Conservation (phyloP, 768 basidiomycete species). For the Lyophyllum shimeji region DNA sequence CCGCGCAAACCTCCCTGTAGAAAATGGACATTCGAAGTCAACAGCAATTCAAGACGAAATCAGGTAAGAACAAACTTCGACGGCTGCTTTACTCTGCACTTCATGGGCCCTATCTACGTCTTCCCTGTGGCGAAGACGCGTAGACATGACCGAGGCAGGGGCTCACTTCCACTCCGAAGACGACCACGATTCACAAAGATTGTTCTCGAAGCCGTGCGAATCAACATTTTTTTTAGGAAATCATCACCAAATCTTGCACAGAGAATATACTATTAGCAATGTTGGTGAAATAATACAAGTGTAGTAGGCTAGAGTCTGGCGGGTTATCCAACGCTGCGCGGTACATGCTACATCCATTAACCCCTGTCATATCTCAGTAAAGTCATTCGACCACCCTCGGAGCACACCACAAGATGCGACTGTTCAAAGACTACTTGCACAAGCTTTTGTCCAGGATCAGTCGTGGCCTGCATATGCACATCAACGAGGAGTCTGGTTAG, state of each 20-base stretch:
- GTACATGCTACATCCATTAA: neutral
- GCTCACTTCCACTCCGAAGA: neutral
- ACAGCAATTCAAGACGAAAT: neutral
- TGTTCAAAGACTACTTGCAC: conserved; percentile 35
- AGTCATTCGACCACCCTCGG: conserved; percentile 35
- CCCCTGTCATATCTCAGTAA: conserved; percentile 16
- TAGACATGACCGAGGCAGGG: conserved; percentile 22
- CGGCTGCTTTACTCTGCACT: conserved; percentile 58
- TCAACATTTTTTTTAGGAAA: neutral
- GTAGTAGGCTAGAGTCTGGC: neutral
- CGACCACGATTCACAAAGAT: neutral
- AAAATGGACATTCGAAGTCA: conserved; percentile 5
- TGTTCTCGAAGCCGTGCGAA: neutral
- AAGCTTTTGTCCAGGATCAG: conserved; percentile 35
- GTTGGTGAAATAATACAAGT: neutral
- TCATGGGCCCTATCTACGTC: conserved; percentile 59
- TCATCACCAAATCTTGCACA: neutral
- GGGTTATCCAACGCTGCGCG: conserved; percentile 1
- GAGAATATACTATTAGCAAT: neutral
- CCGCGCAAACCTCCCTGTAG: conserved; percentile 54
- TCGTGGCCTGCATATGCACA: conserved; percentile 26
- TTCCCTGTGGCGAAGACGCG: conserved; percentile 46
- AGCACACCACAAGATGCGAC: conserved; percentile 34
- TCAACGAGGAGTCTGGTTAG: neutral
- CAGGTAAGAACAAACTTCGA: conserved; percentile 36